Evolutionary conservation across 805 yeast species (phyloP), one percentile per base, ranked within the genome.

Genomic region (Blastobotrys muscicola): DNA sequence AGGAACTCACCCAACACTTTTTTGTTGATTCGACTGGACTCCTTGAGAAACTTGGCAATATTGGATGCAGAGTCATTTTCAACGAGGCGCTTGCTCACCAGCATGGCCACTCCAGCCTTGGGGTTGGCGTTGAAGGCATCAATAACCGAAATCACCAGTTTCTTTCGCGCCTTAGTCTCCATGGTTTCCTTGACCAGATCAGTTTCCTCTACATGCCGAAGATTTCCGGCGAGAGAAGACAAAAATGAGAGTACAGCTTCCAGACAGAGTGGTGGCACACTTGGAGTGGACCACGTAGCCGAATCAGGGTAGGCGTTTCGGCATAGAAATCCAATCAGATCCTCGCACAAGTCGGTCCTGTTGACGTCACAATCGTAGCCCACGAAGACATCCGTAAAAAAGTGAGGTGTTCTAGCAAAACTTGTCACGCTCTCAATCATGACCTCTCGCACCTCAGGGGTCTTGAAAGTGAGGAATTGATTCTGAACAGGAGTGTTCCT

Each of bases 351-450:
- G 58, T 92, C 96, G 1, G 81, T 72, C 51, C 90, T 76, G 47
- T 86, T 94, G 50, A 86, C 79, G 57, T 86, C 90, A 62, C 97
- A 90, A 60, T 92, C 98, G 59, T 79, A 92, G 45, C 80, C 80
- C 44, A 84, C 79, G 59, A 84, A 92, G 31, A 89, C 61, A 36
- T 78, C 74, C 10, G 86, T 75, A 60, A 87, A 86, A 45, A 85
- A 80, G 29, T 29, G 40, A 1, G 95, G 90, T 0, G 85, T 76
- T 45, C 95, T 52, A 11, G 65, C 56, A 45, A 68, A 43, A 16
- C 61, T 77, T 2, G 95, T 83, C 2, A 90, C 64, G 9, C 89
- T 79, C 62, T 92, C 98, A 35, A 89, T 74, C 51, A 92, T 69
- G 47, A 85, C 70, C 58, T 92, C 98, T 51, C 90, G 82, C 1